Base-by-base conservation (phyloP, 1,284 basidiomycete species). In the Heliocybe sulcata region DNA sequence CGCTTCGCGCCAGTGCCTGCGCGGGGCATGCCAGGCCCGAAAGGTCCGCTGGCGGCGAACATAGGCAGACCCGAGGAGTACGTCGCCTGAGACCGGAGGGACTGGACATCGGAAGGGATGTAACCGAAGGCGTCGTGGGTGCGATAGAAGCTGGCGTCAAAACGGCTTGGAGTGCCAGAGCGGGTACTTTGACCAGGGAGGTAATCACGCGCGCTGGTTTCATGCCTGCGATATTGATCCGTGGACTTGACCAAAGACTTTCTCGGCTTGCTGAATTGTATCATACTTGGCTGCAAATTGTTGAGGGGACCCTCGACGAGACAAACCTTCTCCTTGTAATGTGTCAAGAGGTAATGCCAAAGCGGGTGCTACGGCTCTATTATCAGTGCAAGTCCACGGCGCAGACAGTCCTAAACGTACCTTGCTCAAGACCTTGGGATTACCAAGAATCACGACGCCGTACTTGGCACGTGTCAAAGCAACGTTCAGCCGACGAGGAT, bases 401-500 rank as follows among this genome's bases (percentile, higher is more conserved):
- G 52, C 54, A 53, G 23, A 35, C 51, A 54, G 56, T 53, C 56
- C 29, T 52, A 53, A 49, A 52, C 82, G 63, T 62, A 93, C 94
- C 85, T 98, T 99, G 86, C 93, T 97, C 52, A 99, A 79, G 54
- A 99, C 95, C 71, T 98, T 98, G 2, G 97, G 96, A 67, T 99
- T 99, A 14, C 97, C 97, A 20, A 99, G 79, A 63, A 99, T 97
- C 55, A 99, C 96, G 2, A 97, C 87, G 10, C 97, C 97, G 67
- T 98, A 99, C 72, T 98, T 98, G 52, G 97, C 97, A 62, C 97
- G 83, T 0, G 97, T 98, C 42, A 99, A 80, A 27, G 97, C 97
- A 45, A 99, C 97, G 64, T 99, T 99, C 65, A 99, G 73, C 61
- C 97, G 87, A 59, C 97, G 79, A 2, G 97, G 97, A 69, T 99